Conservation (phyloP, 2,329 filamentous ascomycete species). For the Penicillium palitans region DNA sequence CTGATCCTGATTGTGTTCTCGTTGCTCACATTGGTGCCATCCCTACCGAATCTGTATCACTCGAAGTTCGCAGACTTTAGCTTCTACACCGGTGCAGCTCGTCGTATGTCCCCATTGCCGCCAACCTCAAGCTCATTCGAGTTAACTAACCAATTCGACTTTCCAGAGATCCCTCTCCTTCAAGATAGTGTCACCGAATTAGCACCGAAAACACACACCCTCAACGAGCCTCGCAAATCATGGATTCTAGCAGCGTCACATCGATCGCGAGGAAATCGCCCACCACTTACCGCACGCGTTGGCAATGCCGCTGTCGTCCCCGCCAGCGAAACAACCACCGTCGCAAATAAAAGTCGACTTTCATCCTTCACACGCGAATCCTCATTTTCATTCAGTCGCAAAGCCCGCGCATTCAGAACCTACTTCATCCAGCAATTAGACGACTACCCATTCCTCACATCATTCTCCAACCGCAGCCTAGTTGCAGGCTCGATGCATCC, state of each 20-base stretch:
- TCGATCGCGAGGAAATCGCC: slow-evolving; percentile 21
- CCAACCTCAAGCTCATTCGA: not conserved
- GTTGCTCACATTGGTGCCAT: slow-evolving; percentile 36
- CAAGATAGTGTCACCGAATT: slow-evolving; percentile 23
- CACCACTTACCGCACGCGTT: slow-evolving; percentile 13
- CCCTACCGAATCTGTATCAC: slow-evolving; percentile 33
- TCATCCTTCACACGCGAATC: slow-evolving; percentile 20
- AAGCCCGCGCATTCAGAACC: slow-evolving; percentile 34
- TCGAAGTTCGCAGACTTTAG: slow-evolving; percentile 32
- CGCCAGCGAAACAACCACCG: slow-evolving; percentile 21
- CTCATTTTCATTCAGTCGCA: slow-evolving; percentile 29
- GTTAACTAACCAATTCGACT: slow-evolving; percentile 4
- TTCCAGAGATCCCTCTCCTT: slow-evolving; percentile 29
- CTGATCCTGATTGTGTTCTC: slow-evolving; percentile 36
- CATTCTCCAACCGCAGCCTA: slow-evolving; percentile 23
- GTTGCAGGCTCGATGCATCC: slow-evolving; percentile 5
- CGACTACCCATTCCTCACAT: slow-evolving; percentile 27
- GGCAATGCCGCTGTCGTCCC: slow-evolving; percentile 9
- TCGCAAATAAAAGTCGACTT: slow-evolving; percentile 23
- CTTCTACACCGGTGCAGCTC: slow-evolving; percentile 23
- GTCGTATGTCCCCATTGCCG: slow-evolving; percentile 26
- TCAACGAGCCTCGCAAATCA: slow-evolving; percentile 13
- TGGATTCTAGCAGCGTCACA: slow-evolving; percentile 15
- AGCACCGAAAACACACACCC: slow-evolving; percentile 6
- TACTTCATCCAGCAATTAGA: slow-evolving; percentile 34